Percentiles rank a stretch among this genome's conserved stretches.
phyloP scores from a whole-genome alignment of 345 rosid species.

The Eucalyptus cloeziana region DNA sequence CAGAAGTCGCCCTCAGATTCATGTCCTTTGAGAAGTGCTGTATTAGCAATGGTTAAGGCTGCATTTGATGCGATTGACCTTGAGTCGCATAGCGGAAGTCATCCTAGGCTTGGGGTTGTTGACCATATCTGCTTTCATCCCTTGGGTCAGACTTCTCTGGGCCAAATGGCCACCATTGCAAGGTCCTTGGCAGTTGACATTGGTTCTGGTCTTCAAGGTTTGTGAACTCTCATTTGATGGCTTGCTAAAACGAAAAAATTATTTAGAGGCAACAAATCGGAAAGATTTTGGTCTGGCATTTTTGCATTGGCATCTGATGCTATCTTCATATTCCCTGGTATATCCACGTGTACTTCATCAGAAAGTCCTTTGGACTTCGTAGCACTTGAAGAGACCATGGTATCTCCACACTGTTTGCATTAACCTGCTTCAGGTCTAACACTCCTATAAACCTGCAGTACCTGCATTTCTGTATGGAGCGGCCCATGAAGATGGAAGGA shows the following conservation, averaged over 20 bases:
- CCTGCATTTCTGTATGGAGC: constrained; percentile 86
- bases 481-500: constrained; percentile 43
- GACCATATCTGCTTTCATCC: constrained; percentile 95
- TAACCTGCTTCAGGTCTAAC: not conserved
- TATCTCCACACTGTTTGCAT: not conserved
- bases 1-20: constrained; percentile 13
- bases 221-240: not conserved
- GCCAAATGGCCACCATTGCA: constrained; percentile 57
- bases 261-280: not conserved
- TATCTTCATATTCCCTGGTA: not conserved
- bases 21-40: constrained; percentile 36
- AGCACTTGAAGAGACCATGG: not conserved
- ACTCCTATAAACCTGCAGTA: constrained; percentile 28
- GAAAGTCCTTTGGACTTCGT: not conserved
- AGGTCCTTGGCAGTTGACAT: constrained; percentile 55
- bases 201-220: constrained; percentile 67
- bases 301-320: not conserved
- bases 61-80: constrained; percentile 59
- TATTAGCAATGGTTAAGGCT: constrained; percentile 70
- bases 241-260: not conserved
- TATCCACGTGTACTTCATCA: not conserved
- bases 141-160: constrained; percentile 38
- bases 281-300: not conserved
- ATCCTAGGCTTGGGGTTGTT: constrained; percentile 88
- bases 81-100: constrained; percentile 63